phyloP scores from a whole-genome alignment of 108 stramenopile species.

The Skeletonema marinoi region DNA sequence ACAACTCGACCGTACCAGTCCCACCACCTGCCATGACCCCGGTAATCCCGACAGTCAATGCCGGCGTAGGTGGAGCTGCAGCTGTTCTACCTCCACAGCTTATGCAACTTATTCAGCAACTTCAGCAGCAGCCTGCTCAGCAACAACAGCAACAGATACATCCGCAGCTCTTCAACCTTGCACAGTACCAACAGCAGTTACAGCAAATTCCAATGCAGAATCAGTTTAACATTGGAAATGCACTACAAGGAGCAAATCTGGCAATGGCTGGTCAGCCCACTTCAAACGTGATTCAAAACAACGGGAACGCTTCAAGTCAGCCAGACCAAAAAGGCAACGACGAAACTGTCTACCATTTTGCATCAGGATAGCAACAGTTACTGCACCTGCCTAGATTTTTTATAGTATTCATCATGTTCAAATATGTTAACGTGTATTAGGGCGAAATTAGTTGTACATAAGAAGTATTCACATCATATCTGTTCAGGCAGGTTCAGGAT shows the following conservation, averaged over 20 bases:
- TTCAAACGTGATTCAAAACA: background rate
- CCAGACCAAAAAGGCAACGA: background rate
- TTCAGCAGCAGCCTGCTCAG: conserved; percentile 20
- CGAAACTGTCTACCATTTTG: background rate
- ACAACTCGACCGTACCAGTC: background rate
- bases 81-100: conserved; percentile 17
- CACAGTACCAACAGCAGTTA: conserved; percentile 11
- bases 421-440: background rate
- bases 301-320: background rate
- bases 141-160: conserved; percentile 19
- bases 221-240: conserved; percentile 1
- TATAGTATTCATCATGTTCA: background rate
- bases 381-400: background rate
- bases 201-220: conserved; percentile 7
- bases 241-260: background rate
- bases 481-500: too few species aligned
- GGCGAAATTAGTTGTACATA: background rate
- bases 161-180: conserved; percentile 2
- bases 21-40: conserved; percentile 4
- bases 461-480: background rate
- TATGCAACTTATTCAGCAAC: conserved; percentile 20
- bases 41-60: conserved; percentile 1
- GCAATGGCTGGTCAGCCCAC: background rate
- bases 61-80: background rate
- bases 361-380: background rate